Evolutionary conservation across 2,329 filamentous ascomycete genomes (phyloP).

Genomic region (Delphinella strobiligena): DNA sequence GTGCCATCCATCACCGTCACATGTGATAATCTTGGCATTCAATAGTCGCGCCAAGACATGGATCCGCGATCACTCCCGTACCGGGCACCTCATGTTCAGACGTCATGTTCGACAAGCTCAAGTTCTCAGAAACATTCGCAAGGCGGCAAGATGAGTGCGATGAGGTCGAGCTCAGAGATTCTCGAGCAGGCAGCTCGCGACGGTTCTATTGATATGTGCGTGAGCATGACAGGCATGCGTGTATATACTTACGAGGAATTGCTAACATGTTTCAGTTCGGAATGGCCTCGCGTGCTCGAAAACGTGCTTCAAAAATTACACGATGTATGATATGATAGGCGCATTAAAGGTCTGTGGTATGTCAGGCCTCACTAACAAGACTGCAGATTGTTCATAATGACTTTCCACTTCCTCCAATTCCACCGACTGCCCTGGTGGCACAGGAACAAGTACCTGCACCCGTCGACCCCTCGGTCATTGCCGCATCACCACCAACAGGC

Average conservation of each 20-base stretch:
- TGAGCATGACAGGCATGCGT: conserved; percentile 20
- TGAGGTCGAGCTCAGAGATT: conserved; percentile 31
- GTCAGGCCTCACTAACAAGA: background rate
- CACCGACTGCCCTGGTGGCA: conserved; percentile 31
- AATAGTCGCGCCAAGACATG: no score
- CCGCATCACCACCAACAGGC: conserved; percentile 20
- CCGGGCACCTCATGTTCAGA: no score
- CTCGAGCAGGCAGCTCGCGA: conserved; percentile 45
- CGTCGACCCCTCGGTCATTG: conserved; percentile 20
- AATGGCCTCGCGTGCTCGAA: conserved; percentile 57
- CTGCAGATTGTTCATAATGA: conserved; percentile 59
- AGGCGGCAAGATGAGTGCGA: background rate
- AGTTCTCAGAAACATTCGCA: background rate
- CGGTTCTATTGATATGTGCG: conserved; percentile 48
- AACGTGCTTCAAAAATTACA: conserved; percentile 58
- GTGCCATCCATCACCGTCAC: no score
- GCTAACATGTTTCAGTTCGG: conserved; percentile 36
- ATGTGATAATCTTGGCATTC: no score
- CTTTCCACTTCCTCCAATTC: conserved; percentile 58
- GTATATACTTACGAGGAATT: conserved; percentile 11
- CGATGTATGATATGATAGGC: conserved; percentile 31
- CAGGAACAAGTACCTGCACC: conserved; percentile 29
- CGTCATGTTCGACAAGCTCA: no score
- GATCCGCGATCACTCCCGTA: no score
- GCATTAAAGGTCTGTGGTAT: no score